These are phyloP conservation scores for Ganoderma boninense DNA, from an alignment of 1,284 basidiomycete species.

Conservation along the genomic window DNA sequence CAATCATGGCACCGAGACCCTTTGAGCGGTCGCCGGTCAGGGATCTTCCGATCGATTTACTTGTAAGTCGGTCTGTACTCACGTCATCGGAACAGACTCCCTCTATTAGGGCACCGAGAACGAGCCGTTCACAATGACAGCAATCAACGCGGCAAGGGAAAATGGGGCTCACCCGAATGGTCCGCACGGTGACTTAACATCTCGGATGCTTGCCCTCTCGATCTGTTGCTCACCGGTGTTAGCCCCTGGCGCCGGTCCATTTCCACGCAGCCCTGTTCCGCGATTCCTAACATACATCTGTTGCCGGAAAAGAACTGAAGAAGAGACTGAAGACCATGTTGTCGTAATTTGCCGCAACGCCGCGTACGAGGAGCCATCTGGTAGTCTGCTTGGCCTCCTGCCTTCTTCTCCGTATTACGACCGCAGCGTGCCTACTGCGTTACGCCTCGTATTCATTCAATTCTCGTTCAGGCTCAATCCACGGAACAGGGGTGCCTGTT, in stretches of 20 bases:
- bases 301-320: background rate
- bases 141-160: background rate
- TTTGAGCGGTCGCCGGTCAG: background rate
- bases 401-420: background rate
- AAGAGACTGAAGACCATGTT: background rate
- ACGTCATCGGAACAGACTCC: background rate
- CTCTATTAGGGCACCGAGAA: background rate
- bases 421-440: background rate
- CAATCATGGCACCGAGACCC: background rate
- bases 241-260: background rate
- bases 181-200: slow-evolving; percentile 2
- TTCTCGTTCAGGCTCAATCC: background rate
- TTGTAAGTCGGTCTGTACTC: background rate
- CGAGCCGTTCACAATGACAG: background rate
- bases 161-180: background rate
- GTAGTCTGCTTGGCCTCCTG: background rate
- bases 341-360: background rate
- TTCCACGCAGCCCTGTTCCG: background rate
- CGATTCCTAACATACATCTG: background rate
- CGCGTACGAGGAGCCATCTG: background rate
- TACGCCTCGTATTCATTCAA: background rate
- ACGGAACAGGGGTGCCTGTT: background rate
- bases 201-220: background rate
- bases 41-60: background rate
- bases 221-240: background rate